Percentiles rank a stretch among this genome's conserved stretches.
Conservation (phyloP, 2,329 filamentous ascomycete genomes). For the Ophiocordyceps camponoti-saundersi region DNA sequence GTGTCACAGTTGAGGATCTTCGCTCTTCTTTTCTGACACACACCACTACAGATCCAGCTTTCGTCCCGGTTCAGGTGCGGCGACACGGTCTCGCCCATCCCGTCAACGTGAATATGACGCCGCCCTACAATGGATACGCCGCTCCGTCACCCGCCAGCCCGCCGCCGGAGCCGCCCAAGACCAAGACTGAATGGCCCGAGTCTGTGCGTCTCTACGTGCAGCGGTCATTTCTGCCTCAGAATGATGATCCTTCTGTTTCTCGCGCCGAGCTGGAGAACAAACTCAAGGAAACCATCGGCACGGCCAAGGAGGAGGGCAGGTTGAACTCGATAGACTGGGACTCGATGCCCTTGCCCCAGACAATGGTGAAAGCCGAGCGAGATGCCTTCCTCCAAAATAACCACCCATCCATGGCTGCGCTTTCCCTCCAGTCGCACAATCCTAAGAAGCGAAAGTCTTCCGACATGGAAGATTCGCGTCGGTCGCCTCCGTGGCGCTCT, state of each 20-base stretch:
- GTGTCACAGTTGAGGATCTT: background rate
- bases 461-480: constrained; percentile 38
- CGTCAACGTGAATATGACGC: constrained; percentile 15
- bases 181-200: constrained; percentile 62
- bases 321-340: constrained; percentile 72
- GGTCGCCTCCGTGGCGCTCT: constrained; percentile 59
- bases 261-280: constrained; percentile 65
- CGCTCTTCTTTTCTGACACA: background rate
- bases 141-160: constrained; percentile 7
- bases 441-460: constrained; percentile 73
- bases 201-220: constrained; percentile 81
- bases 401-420: constrained; percentile 10
- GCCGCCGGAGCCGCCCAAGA: constrained; percentile 19
- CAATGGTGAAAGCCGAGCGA: constrained; percentile 60
- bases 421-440: constrained; percentile 14
- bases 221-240: constrained; percentile 65
- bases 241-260: constrained; percentile 44
- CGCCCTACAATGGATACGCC: constrained; percentile 14
- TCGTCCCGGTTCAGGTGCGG: constrained; percentile 39
- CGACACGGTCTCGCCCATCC: constrained; percentile 40
- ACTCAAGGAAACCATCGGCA: constrained; percentile 70
- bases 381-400: constrained; percentile 26
- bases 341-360: constrained; percentile 65
- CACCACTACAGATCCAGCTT: constrained; percentile 29
- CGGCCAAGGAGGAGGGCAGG: constrained; percentile 56